A percentile compares a stretch with the other conserved stretches of the same genome.
Conservation (phyloP, 352 stramenopile species). For the Phytophthora chlamydospora region DNA sequence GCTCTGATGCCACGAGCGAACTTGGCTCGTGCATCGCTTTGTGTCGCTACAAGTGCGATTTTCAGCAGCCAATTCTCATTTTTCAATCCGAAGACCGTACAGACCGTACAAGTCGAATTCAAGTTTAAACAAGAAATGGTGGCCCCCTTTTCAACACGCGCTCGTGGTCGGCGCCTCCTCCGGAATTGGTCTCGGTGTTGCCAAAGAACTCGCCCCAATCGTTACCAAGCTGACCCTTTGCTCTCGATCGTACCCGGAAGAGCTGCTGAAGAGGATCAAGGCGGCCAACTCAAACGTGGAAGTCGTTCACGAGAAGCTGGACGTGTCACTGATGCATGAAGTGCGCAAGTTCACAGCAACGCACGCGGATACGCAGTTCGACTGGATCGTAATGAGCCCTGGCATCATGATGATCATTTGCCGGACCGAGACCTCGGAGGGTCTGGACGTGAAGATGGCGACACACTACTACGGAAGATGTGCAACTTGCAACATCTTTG, state of each 20-base stretch:
- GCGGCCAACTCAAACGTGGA: conserved; percentile 17
- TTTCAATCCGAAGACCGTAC: too few species aligned
- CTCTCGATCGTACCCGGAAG: conserved; percentile 15
- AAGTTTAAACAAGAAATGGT: too few species aligned
- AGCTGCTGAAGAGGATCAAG: conserved; percentile 16
- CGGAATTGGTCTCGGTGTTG: too few species aligned
- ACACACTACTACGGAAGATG: conserved; percentile 36
- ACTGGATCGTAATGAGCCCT: conserved; percentile 33
- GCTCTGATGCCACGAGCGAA: too few species aligned
- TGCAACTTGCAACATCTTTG: not conserved
- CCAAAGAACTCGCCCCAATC: conserved; percentile 24
- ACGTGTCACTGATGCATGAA: conserved; percentile 23
- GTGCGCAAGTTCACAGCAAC: conserved; percentile 21
- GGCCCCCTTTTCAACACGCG: too few species aligned
- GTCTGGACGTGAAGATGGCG: conserved; percentile 28
- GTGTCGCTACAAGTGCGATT: too few species aligned
- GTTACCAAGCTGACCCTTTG: conserved; percentile 30
- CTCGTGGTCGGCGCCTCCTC: too few species aligned
- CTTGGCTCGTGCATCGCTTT: too few species aligned
- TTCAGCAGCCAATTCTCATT: too few species aligned
- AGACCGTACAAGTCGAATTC: too few species aligned
- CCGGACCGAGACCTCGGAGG: conserved; percentile 27
- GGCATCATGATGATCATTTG: conserved; percentile 21
- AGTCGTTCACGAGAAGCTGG: conserved; percentile 20
- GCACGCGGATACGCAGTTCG: conserved; percentile 22